Conservation (phyloP, 495 filamentous ascomycete genomes). For the Penicillium parvum region DNA sequence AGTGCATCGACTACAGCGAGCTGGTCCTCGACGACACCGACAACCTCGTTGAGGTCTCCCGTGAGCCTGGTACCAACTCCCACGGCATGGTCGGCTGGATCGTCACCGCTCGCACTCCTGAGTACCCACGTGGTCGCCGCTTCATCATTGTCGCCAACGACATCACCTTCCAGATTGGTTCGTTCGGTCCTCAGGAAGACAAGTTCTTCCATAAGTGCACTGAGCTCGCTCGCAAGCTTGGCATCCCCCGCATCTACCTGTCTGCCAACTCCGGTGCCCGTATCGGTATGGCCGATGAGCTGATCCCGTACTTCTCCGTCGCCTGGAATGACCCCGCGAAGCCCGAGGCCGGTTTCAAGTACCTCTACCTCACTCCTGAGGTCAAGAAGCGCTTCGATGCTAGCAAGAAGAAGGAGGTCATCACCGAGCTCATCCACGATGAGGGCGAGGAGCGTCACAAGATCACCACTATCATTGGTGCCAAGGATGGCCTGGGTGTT, state of each 20-base stretch:
- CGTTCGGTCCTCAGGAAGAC: slow-evolving; percentile 93
- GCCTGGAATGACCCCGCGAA: slow-evolving; percentile 86
- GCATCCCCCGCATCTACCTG: slow-evolving; percentile 94
- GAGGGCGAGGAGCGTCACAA: slow-evolving; percentile 89
- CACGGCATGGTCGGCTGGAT: slow-evolving; percentile 99
- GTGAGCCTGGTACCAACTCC: slow-evolving; percentile 90
- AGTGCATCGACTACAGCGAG: slow-evolving; percentile 94
- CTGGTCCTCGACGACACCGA: slow-evolving; percentile 91
- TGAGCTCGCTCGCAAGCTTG: slow-evolving; percentile 85
- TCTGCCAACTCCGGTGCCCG: slow-evolving; percentile 99
- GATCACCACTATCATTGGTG: slow-evolving; percentile 91
- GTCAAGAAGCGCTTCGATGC: slow-evolving; percentile 86
- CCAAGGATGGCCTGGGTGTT: slow-evolving; percentile 93
- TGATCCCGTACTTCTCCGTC: slow-evolving; percentile 94
- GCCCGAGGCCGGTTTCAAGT: slow-evolving; percentile 93
- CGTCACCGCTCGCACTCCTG: slow-evolving; percentile 93
- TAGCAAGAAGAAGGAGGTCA: slow-evolving; percentile 72
- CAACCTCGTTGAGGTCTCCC: slow-evolving; percentile 84
- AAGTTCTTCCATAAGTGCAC: slow-evolving; percentile 99
- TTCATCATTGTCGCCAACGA: slow-evolving; percentile 98
- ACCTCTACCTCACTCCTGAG: slow-evolving; percentile 90
- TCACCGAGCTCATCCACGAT: slow-evolving; percentile 80
- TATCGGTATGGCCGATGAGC: slow-evolving; percentile 92
- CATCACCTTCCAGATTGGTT: slow-evolving; percentile 98
- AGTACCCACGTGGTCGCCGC: slow-evolving; percentile 86